Evolutionary conservation across 192 early-diverging fungal genomes (phyloP).

Genomic region (Backusella sp.): DNA sequence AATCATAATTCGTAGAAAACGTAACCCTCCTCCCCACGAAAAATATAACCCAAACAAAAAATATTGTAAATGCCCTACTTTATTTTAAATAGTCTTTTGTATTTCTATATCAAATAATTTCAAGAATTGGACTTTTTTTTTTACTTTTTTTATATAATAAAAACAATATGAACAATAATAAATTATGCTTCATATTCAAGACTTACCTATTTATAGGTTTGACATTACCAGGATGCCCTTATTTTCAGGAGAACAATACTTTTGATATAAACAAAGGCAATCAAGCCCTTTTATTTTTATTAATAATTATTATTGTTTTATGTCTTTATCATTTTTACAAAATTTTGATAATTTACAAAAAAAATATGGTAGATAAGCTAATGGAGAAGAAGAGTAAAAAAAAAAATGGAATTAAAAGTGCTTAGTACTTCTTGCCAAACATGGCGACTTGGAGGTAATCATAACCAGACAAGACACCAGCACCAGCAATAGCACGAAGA

Average conservation of each 20-base stretch:
- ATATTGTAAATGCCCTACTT: not conserved
- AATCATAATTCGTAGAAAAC: conserved; percentile 14
- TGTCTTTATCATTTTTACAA: not conserved
- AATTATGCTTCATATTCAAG: not conserved
- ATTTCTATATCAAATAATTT: not conserved
- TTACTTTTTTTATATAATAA: not conserved
- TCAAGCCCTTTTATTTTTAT: not conserved
- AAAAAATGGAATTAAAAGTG: not conserved
- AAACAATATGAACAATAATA: not conserved
- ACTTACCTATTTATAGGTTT: not conserved
- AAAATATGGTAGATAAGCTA: not conserved
- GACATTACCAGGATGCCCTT: not conserved
- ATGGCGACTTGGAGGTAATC: conserved; percentile 53
- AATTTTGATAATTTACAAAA: not conserved
- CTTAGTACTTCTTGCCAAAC: conserved; percentile 29
- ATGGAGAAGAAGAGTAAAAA: not conserved
- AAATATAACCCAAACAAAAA: not conserved
- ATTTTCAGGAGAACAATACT: not conserved
- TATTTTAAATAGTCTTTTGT: not conserved
- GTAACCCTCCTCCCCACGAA: not conserved
- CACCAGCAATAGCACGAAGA: conserved; percentile 96
- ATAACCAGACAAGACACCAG: conserved; percentile 86
- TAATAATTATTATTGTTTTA: not conserved
- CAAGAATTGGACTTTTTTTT: not conserved
- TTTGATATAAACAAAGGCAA: not conserved